phyloP scores from a whole-genome alignment of 2,329 filamentous ascomycete genomes.

The Fusarium compactum region DNA sequence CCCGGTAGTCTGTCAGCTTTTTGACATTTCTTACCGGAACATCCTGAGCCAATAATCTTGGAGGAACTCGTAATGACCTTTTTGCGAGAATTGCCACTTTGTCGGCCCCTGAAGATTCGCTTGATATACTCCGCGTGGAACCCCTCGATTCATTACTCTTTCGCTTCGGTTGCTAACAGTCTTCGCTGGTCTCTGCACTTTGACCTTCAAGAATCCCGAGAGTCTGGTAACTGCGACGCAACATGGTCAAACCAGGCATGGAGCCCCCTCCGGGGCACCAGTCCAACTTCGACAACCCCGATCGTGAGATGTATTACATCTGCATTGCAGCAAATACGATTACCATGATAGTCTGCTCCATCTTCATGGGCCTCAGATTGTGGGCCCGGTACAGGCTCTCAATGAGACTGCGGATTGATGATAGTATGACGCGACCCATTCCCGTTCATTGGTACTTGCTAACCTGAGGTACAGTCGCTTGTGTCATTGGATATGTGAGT shows the following conservation, averaged over 20 bases:
- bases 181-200: too few relatives aligned
- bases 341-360: conserved; percentile 17
- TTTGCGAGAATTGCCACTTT: not conserved
- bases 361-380: too few relatives aligned
- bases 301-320: conserved; percentile 31
- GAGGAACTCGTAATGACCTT: not conserved
- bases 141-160: not conserved
- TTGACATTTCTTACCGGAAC: not conserved
- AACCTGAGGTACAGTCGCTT: conserved; percentile 4
- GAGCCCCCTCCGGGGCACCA: conserved; percentile 22
- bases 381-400: conserved; percentile 29
- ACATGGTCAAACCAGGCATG: conserved; percentile 28
- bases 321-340: conserved; percentile 22
- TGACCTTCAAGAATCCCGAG: not conserved
- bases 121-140: not conserved
- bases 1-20: not conserved
- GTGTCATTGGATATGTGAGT: conserved; percentile 28
- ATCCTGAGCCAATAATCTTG: not conserved
- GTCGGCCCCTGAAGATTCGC: not conserved
- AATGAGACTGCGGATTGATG: conserved; percentile 21
- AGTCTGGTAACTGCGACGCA: not conserved
- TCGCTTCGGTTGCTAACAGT: not conserved
- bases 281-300: conserved; percentile 26
- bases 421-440: conserved; percentile 1
- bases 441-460: too few relatives aligned